Evolutionary conservation across 2,329 filamentous ascomycete genomes (phyloP), one percentile per base, ranked within the genome.

Genomic region (Dothidotthia symphoricarpi): DNA sequence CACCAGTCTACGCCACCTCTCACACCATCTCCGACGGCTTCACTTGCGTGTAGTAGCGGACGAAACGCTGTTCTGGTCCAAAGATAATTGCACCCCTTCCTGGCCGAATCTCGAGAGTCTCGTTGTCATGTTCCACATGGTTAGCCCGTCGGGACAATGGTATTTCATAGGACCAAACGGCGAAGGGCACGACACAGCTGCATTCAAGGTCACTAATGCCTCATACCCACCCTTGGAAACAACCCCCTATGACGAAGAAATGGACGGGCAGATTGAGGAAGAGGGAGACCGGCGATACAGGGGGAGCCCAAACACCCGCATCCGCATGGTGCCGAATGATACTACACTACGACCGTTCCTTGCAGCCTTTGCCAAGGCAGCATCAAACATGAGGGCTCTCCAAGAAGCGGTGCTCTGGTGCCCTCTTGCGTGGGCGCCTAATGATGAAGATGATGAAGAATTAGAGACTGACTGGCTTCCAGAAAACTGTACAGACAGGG

Each of bases 31-130:
- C 11, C 34, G 36, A 12, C 34, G 33, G 10, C 11, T 55, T n/a
- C 24, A 34, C 2, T 14, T 49, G 13, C 34, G 34, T 8, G 39
- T 47, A 2, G 14, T 41, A 16, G 47, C 39, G 6, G 47, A 55
- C 15, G 34, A 45, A 19, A 46, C 33, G 4, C 32, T 53, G 7
- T 57, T 57, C 34, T 49, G 47, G 41, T 36, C 41, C 6, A 27
- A 28, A 8, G 36, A 43, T 34, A 28, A 27, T 14, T 27, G 16
- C 7, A 35, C 28, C 12, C 41, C 47, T 16, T 16, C 24, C 11
- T 55, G 51, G 45, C 49, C 49, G n/a, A 46, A 51, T 28, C 41
- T 57, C 7, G 31, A 51, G 29, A 40, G 28, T n/a, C 31, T 57
- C 7, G 12, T 11, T 10, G 34, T 53, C 26, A 32, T 39, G 31